phyloP scores from a whole-genome alignment of 116 monocot species.

The Iris pallida region DNA sequence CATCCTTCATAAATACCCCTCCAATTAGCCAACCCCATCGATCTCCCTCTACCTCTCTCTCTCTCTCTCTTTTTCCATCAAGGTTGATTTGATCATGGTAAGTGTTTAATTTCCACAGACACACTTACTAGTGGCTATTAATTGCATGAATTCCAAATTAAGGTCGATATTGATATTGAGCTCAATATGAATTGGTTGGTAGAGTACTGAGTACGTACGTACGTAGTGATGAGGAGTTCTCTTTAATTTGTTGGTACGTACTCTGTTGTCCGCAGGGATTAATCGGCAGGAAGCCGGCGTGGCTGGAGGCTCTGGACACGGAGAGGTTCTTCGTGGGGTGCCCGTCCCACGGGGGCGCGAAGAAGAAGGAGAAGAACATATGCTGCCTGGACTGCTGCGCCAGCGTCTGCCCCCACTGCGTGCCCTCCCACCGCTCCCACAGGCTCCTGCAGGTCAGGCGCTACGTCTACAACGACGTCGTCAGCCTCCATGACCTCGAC shows the following conservation, averaged over 20 bases:
- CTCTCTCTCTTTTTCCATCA: background rate
- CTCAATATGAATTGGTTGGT: background rate
- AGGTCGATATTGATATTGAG: background rate
- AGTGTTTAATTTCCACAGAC: background rate
- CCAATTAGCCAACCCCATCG: slow-evolving; percentile 18
- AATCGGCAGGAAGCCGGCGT: slow-evolving; percentile 71
- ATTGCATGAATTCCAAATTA: no score
- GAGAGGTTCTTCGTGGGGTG: slow-evolving; percentile 77
- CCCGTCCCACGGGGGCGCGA: slow-evolving; percentile 49
- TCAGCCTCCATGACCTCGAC: slow-evolving; percentile 73
- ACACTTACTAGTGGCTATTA: slow-evolving; percentile 4
- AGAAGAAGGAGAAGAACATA: slow-evolving; percentile 95
- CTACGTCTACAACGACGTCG: slow-evolving; percentile 86
- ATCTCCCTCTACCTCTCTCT: slow-evolving; percentile 2
- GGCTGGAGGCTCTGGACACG: slow-evolving; percentile 76
- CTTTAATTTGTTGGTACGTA: no score
- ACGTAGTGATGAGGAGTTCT: no score
- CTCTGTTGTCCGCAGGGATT: slow-evolving; percentile 24
- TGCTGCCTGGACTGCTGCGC: slow-evolving; percentile 93
- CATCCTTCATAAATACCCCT: slow-evolving; percentile 36
- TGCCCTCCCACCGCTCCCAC: slow-evolving; percentile 60
- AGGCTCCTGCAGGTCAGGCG: slow-evolving; percentile 78
- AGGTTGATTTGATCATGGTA: slow-evolving; percentile 18
- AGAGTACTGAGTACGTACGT: no score
- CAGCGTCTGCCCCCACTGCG: slow-evolving; percentile 84